Evolutionary conservation across 2,329 filamentous ascomycete genomes (phyloP).

Genomic region (Nemania abortiva): DNA sequence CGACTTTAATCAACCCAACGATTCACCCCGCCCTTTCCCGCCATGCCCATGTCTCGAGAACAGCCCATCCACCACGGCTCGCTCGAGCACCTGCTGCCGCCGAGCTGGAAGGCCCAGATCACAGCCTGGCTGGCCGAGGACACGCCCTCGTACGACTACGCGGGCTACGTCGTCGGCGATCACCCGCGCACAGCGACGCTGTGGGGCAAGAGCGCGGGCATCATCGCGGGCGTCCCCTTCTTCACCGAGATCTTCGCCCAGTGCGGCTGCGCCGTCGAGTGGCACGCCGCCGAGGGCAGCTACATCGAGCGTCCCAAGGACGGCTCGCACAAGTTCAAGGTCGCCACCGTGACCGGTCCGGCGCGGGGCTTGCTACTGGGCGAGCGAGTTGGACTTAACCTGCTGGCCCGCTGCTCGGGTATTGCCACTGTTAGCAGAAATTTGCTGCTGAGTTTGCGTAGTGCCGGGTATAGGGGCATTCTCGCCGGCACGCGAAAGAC

Average conservation of each 20-base stretch:
- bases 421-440: constrained; percentile 78
- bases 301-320: constrained; percentile 72
- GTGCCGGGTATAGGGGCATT: constrained; percentile 81
- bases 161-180: constrained; percentile 93
- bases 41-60: constrained; percentile 43
- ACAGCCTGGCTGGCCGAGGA: constrained; percentile 93
- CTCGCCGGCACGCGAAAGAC: constrained; percentile 98
- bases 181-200: constrained; percentile 72
- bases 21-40: not conserved
- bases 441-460: constrained; percentile 67
- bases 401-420: constrained; percentile 89
- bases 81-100: constrained; percentile 79
- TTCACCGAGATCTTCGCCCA: constrained; percentile 94
- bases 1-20: not conserved
- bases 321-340: constrained; percentile 63
- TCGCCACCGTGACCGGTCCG: constrained; percentile 88
- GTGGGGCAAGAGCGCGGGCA: constrained; percentile 77
- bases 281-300: constrained; percentile 83
- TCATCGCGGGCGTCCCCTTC: constrained; percentile 93
- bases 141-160: constrained; percentile 96
- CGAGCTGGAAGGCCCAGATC: constrained; percentile 84
- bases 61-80: constrained; percentile 56
- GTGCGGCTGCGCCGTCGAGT: constrained; percentile 90
- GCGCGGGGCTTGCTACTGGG: constrained; percentile 85
- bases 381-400: constrained; percentile 92